These are phyloP conservation scores for Phytophthora tentaculata DNA, from an alignment of 352 stramenopile genomes.

Conservation along the genomic window DNA sequence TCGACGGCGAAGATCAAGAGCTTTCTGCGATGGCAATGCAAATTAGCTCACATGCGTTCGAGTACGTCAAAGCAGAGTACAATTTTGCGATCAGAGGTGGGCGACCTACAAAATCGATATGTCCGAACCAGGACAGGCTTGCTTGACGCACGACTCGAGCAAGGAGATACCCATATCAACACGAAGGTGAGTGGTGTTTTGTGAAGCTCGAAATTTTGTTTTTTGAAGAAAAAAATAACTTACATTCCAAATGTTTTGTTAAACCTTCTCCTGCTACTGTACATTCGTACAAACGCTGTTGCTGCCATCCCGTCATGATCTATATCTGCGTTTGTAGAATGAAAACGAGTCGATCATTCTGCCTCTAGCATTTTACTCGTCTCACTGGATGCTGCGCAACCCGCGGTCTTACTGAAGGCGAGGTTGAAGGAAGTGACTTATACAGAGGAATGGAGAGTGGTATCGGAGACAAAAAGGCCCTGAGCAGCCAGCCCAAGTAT, in stretches of 20 bases:
- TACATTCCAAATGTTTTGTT: neutral
- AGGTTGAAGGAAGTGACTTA: neutral
- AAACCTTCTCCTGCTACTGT: neutral
- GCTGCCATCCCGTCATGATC: neutral
- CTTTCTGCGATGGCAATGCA: neutral
- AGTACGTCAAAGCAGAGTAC: neutral
- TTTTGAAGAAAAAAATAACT: neutral
- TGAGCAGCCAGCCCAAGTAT: neutral
- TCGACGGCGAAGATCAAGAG: neutral
- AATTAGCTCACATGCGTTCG: neutral
- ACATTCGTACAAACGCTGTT: neutral
- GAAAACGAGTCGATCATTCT: neutral
- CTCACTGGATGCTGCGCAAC: neutral
- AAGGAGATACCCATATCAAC: neutral
- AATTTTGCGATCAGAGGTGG: neutral
- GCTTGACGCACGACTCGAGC: neutral
- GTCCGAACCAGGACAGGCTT: neutral
- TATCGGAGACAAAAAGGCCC: neutral
- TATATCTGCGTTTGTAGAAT: neutral
- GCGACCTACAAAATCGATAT: neutral
- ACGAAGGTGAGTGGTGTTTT: neutral
- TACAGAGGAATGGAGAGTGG: neutral
- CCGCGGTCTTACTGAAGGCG: neutral
- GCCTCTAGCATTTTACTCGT: neutral
- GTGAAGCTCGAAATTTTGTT: neutral